A percentile compares a stretch with the other conserved stretches of the same genome.
Conservation (phyloP, 2,329 filamentous ascomycete genomes). For the Ophiognomonia clavigignenti-juglandacearum region DNA sequence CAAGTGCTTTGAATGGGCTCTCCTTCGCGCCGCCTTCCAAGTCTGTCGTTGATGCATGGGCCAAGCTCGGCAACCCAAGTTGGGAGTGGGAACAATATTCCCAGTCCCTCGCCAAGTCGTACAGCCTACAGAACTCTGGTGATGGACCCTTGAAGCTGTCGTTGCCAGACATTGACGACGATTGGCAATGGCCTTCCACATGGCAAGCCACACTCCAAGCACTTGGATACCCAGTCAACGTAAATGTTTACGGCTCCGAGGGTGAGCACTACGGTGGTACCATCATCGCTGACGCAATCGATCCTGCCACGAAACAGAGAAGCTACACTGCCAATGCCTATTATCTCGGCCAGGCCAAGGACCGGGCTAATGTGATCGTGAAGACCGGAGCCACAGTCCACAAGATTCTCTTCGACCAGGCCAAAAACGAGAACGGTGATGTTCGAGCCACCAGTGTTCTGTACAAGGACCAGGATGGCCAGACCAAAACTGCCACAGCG, state of each 20-base stretch:
- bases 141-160: background rate
- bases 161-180: background rate
- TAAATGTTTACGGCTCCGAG: background rate
- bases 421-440: background rate
- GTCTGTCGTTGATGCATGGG: slow-evolving; percentile 15
- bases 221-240: background rate
- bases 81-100: slow-evolving; percentile 15
- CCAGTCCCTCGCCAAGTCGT: background rate
- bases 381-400: slow-evolving; percentile 6
- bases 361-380: slow-evolving; percentile 16
- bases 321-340: slow-evolving; percentile 19
- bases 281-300: background rate
- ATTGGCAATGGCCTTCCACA: background rate
- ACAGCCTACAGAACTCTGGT: background rate
- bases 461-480: background rate
- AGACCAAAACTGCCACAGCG: background rate
- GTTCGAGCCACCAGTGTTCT: background rate
- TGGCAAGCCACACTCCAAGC: background rate
- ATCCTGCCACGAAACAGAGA: slow-evolving; percentile 3
- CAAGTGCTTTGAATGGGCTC: slow-evolving; percentile 11
- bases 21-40: slow-evolving; percentile 18
- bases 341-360: slow-evolving; percentile 7
- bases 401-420: background rate
- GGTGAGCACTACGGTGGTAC: background rate
- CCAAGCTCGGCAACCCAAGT: slow-evolving; percentile 15